These are phyloP conservation scores for Pezicula neosporulosa DNA, from an alignment of 2,329 filamentous ascomycete species.

Conservation along the genomic window DNA sequence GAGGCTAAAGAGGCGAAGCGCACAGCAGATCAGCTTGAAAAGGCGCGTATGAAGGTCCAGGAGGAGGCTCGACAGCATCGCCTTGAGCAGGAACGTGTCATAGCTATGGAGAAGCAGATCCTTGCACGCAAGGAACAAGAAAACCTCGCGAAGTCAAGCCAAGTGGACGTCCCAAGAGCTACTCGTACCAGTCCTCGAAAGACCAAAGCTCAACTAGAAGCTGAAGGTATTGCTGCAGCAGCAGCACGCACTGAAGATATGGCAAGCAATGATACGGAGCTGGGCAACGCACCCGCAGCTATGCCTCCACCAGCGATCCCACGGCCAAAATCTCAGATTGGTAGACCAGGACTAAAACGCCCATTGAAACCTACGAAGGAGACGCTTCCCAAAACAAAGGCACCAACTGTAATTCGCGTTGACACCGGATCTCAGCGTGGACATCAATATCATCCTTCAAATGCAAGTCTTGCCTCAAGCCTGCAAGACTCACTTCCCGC, in stretches of 20 bases:
- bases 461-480: conserved; percentile 52
- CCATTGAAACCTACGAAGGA: conserved; percentile 63
- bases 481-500: conserved; percentile 52
- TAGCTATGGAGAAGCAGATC: conserved; percentile 49
- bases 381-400: conserved; percentile 53
- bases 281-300: conserved; percentile 48
- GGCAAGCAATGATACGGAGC: conserved; percentile 46
- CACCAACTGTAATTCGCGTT: conserved; percentile 69
- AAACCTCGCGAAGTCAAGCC: conserved; percentile 30
- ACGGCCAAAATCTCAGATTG: conserved; percentile 44
- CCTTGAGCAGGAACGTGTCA: conserved; percentile 53
- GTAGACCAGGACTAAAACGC: conserved; percentile 50
- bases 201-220: conserved; percentile 32
- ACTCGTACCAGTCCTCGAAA: conserved; percentile 51
- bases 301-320: conserved; percentile 61
- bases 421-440: conserved; percentile 64
- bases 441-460: conserved; percentile 58
- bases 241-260: conserved; percentile 29
- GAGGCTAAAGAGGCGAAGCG: conserved; percentile 63
- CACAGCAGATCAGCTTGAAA: conserved; percentile 60
- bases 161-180: conserved; percentile 36
- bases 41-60: conserved; percentile 65
- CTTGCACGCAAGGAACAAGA: conserved; percentile 52
- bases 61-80: conserved; percentile 61
- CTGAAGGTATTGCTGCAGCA: conserved; percentile 26